Percentiles rank a stretch among this genome's conserved stretches.
phyloP scores from a whole-genome alignment of 441 rosid species.

The Croton setiger region DNA sequence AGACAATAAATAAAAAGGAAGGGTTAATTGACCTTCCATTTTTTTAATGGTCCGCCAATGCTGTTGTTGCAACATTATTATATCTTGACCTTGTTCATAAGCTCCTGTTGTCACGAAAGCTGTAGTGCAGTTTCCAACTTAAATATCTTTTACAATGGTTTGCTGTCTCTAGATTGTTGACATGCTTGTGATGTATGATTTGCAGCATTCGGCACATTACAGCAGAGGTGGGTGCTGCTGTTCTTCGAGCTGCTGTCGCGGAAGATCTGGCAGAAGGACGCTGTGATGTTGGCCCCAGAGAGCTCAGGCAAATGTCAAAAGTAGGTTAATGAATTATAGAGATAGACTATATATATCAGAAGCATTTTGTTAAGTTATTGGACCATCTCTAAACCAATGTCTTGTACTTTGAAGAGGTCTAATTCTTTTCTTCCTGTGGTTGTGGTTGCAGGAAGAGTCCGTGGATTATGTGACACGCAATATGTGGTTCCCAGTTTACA shows the following conservation, averaged over 20 bases:
- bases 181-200: constrained; percentile 11
- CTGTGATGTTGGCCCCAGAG: constrained; percentile 65
- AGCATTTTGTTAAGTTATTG: not conserved
- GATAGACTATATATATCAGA: not conserved
- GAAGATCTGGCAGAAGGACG: constrained; percentile 86
- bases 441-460: constrained; percentile 60
- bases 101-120: not conserved
- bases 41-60: no score
- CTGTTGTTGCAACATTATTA: not conserved
- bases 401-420: not conserved
- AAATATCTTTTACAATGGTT: not conserved
- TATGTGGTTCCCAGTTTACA: constrained; percentile 96
- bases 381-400: not conserved
- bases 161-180: not conserved
- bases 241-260: constrained; percentile 72
- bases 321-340: constrained; percentile 30
- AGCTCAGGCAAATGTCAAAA: constrained; percentile 77
- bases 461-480: constrained; percentile 51
- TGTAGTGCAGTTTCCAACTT: not conserved
- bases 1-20: no score
- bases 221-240: constrained; percentile 95
- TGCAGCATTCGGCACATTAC: constrained; percentile 81
- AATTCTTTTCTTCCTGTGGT: not conserved
- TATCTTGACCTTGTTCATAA: not conserved
- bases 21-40: no score